Evolutionary conservation across 75 land plant genomes (phyloP), one percentile per base, ranked within the genome.

Genomic region (Pinus tabuliformis): DNA sequence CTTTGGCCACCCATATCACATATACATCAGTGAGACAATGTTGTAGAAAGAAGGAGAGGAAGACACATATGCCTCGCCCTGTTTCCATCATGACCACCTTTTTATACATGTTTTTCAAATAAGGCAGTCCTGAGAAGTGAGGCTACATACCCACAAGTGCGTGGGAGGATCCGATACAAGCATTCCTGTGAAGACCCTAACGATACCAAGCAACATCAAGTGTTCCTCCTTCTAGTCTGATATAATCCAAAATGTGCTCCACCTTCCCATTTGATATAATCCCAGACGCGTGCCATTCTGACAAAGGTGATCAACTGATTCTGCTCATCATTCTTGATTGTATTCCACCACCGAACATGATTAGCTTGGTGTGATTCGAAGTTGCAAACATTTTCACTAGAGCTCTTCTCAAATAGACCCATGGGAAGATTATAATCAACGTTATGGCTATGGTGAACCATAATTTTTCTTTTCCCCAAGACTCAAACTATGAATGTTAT

Each of bases 121-220:
- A 90, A 0, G 89, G 83, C 37, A 90, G 42, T 5, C 89, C 89
- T 16, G 85, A 87, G 39, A 90, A 90, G 62, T 78, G 88, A 13
- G 77, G 3, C 57, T 14, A 17, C 87, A 74, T 14, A 83, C 81
- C 89, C 89, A 90, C 26, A 90, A 70, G 66, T 85, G 90, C 52
- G 65, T 77, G 7, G 92, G 92, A 13, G 90, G 90, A 75, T 81
- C 62, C 2, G 86, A 37, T 33, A 88, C 92, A 16, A 85, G 77
- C 11, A 74, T 78, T 33, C 76, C 79, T 3, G 92, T 90, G 85
- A 87, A 87, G 78, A 85, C 92, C 2, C 92, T 90, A 20, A 90
- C 92, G 9, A 90, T 90, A 2, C 92, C 92, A 12, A 86, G 85
- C 13, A 90, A 77, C 82, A 90, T 83, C 85, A 82, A 87, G 92